phyloP scores from a whole-genome alignment of 1,139 yeast genomes.

The Candida sojae region DNA sequence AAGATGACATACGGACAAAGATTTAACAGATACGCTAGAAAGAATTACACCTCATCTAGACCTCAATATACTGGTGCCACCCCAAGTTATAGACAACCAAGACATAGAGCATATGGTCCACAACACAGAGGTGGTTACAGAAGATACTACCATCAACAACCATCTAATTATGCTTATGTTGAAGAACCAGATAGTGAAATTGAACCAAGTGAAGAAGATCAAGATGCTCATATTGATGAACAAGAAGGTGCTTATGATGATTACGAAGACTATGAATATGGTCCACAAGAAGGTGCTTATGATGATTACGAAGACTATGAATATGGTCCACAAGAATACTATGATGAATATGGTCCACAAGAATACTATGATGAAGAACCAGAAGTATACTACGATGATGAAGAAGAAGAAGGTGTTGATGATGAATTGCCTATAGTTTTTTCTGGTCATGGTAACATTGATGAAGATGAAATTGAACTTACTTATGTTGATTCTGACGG shows the following conservation, averaged over 20 bases:
- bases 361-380: conserved; percentile 17
- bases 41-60: conserved; percentile 6
- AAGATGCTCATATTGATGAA: conserved; percentile 9
- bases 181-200: conserved; percentile 42
- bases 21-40: conserved; percentile 8
- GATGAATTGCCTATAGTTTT: conserved; percentile 8
- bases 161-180: conserved; percentile 34
- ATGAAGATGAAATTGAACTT: conserved; percentile 12
- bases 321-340: conserved; percentile 4
- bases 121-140: conserved; percentile 20
- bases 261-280: conserved; percentile 15
- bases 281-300: not conserved
- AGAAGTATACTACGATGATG: not conserved
- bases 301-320: not conserved
- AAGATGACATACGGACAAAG: conserved; percentile 9
- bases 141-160: conserved; percentile 37
- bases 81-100: not conserved
- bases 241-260: conserved; percentile 8
- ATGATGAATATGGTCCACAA: conserved; percentile 17
- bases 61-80: conserved; percentile 1
- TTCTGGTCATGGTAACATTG: conserved; percentile 7
- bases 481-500: conserved; percentile 16
- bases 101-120: not conserved
- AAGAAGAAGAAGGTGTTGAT: conserved; percentile 8
- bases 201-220: conserved; percentile 23